Evolutionary conservation across 495 filamentous ascomycete genomes (phyloP), one percentile per base, ranked within the genome.

Genomic region (Recurvomyces mirabilis): DNA sequence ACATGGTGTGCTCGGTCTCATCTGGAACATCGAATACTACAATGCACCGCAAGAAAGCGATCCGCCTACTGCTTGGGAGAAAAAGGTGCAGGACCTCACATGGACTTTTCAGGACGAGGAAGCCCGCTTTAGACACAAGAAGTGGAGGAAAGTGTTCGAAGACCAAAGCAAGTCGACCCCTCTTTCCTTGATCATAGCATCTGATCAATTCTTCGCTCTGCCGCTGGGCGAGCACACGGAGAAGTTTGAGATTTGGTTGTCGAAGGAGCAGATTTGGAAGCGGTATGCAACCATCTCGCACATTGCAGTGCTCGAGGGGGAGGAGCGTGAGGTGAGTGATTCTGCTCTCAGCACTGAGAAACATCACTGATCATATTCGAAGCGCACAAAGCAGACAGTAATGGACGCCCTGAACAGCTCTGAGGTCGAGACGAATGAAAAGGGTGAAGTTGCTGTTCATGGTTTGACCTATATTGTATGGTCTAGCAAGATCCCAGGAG

Each of bases 271-370:
- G 32, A 48, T 82, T 37, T 78, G 73, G 71, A 61, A 64, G 31
- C 59, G 75, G 41, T 66, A 73, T 35, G 67, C 58, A 17, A 82
- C 77, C 11, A 57, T 81, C 21, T 79, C 72, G 38, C 75, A 81
- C 41, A 71, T 81, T 42, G 70, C 71, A 4, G 65, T 73, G 29
- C 51, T 77, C 19, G 53, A 69, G 35, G 72, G 59, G 2, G 62
- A 67, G 43, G 64, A 69, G 28, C 65, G 68, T 42, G 67, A 65
- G 48, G 68, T 72, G 47, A 63, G 62, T 19, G 37, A 15, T 24
- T 20, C 23, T 24, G 18, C 3, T 10, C 4, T 15, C 13, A 3
- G 2, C 21, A 12, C 13, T n/a, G 23, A 3, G 37, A 9, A 36
- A 36, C 3, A 2, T 4, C 5, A 23, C 20, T 12, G 37, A 26